These are phyloP conservation scores for Solanum chiquidenum DNA, from an alignment of 257 asterid genomes.

Conservation along the genomic window DNA sequence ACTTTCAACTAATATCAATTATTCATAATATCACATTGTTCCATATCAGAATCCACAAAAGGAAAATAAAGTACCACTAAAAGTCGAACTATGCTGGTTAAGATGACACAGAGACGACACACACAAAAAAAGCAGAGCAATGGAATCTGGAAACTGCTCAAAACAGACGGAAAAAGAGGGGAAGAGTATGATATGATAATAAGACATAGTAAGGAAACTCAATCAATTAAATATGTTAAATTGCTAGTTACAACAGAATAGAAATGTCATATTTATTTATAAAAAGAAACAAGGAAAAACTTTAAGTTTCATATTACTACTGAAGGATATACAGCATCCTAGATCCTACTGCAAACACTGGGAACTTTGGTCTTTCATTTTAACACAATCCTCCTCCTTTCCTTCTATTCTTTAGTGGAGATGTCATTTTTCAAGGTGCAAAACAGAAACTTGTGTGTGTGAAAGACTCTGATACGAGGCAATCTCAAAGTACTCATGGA, in stretches of 20 bases:
- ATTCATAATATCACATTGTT: neutral
- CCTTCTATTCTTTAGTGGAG: neutral
- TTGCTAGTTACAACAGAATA: neutral
- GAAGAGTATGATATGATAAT: neutral
- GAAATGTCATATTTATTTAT: neutral
- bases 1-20: neutral
- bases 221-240: neutral
- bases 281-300: neutral
- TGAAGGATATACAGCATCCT: neutral
- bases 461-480: neutral
- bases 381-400: neutral
- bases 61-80: neutral
- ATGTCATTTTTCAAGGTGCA: neutral
- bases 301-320: neutral
- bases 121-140: neutral
- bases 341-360: neutral
- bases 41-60: neutral
- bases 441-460: neutral
- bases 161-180: neutral
- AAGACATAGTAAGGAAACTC: neutral
- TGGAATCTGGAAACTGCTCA: neutral
- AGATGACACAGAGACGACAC: neutral
- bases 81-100: neutral
- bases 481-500: neutral
- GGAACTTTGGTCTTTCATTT: neutral